These are phyloP conservation scores for Pneumocystis carinii DNA, from an alignment of 1,139 yeast species.

Conservation along the genomic window DNA sequence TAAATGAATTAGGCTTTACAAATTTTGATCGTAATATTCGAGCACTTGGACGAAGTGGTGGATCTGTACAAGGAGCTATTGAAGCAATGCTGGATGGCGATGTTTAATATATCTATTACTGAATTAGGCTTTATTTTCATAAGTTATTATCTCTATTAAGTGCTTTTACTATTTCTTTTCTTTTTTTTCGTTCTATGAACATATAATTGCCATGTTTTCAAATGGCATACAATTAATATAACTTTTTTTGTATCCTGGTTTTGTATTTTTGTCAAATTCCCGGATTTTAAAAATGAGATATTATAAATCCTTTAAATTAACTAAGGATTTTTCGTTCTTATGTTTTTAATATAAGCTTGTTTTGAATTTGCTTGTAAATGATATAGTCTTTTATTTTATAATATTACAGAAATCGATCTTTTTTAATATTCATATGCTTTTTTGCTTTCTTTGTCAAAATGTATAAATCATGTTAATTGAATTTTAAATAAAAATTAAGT, in stretches of 20 bases:
- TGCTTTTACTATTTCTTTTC: background rate
- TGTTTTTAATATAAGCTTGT: background rate
- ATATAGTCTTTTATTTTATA: too few relatives aligned
- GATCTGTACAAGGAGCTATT: slow-evolving; percentile 92
- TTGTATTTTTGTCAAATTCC: background rate
- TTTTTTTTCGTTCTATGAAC: background rate
- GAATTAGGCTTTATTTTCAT: background rate
- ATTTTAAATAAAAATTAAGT: too few relatives aligned
- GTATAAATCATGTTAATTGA: too few relatives aligned
- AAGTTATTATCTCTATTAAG: background rate
- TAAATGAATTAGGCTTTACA: slow-evolving; percentile 90
- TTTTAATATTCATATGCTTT: too few relatives aligned
- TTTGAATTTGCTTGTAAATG: too few relatives aligned
- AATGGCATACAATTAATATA: background rate
- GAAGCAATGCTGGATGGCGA: slow-evolving; percentile 61
- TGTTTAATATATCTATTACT: background rate
- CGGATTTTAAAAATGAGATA: background rate
- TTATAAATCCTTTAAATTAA: background rate
- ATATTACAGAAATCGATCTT: too few relatives aligned
- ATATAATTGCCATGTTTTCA: background rate
- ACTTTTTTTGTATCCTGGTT: background rate
- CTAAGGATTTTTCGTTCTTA: background rate
- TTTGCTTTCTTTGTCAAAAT: too few relatives aligned
- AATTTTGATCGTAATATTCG: slow-evolving; percentile 85
- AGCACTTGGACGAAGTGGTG: slow-evolving; percentile 88